These are phyloP conservation scores for Rhododendron ovatum DNA, from an alignment of 148 eudicot species.

Conservation along the genomic window DNA sequence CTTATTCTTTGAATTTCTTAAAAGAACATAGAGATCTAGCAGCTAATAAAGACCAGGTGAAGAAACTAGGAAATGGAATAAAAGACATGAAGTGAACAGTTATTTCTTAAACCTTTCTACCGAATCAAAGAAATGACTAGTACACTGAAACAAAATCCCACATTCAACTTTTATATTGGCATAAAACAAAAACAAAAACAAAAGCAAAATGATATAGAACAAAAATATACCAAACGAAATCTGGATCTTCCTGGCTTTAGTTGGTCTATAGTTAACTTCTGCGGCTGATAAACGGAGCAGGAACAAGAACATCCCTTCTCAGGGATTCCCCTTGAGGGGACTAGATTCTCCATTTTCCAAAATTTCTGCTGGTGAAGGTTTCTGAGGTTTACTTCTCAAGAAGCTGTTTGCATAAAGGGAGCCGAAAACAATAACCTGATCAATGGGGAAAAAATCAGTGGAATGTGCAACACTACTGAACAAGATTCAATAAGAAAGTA, in stretches of 20 bases:
- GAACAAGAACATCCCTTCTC: not conserved
- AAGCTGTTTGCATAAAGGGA: constrained; percentile 68
- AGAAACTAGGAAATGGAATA: not conserved
- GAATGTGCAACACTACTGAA: not conserved
- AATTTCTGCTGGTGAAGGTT: constrained; percentile 27
- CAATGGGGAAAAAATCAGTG: constrained; percentile 7
- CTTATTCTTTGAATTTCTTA: not conserved
- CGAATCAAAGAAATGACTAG: not conserved
- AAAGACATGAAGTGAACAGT: not conserved
- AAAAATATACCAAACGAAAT: not conserved
- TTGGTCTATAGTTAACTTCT: not conserved
- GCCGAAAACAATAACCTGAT: constrained; percentile 72
- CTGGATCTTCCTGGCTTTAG: constrained; percentile 3
- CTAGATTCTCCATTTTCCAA: constrained; percentile 30
- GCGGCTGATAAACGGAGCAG: not conserved
- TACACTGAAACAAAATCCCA: not conserved
- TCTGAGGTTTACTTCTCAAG: constrained; percentile 39
- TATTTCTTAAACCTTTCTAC: not conserved
- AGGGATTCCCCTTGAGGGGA: constrained; percentile 30
- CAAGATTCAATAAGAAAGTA: not conserved
- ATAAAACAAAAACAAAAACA: not conserved
- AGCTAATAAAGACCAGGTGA: not conserved
- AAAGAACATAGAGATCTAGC: not conserved
- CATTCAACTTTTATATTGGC: not conserved
- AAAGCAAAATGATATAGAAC: not conserved